Base-by-base conservation (phyloP, 192 early-diverging fungal genomes). In the Mortierella hygrophila region DNA sequence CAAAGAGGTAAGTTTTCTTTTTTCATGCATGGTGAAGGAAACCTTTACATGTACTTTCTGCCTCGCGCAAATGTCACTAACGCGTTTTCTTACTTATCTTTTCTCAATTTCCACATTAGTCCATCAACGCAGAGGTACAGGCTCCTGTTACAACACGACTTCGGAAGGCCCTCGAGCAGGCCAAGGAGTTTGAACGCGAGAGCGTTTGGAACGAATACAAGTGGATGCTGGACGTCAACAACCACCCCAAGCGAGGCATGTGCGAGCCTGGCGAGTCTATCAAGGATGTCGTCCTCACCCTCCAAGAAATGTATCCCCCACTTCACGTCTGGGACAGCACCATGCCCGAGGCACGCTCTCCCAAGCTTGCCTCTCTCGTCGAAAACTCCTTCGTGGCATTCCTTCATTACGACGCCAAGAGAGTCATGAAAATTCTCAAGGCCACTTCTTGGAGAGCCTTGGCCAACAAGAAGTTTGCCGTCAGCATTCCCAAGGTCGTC, bases 301-400 rank as follows among this genome's bases (percentile, higher is more conserved):
- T 86, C 6, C 84, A 86, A 47, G 84, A 86, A 46, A 55, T 40
- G 18, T 72, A 68, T 32, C 84, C 84, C 2, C 84, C 84, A n/a
- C 49, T 81, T 40, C 71, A 74, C 23, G 49, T 71, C 13, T 77
- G 75, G 84, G 42, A 74, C 26, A 20, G 26, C 4, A 35, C 74
- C 38, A 46, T 20, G 11, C 78, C 79, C 9, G 65, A 81, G 16
- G 10, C 23, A 9, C 74, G 83, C 10, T 42, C 55, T 3, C 84
- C 78, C 15, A 86, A 81, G 44, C 76, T 86, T 4, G 47, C 69
- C 9, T 10, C 55, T 1, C 13, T 86, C 23, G 63, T 86, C 65
- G 72, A 86, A 6, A 29, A 57, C 46, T 75, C 70, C 21, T 49
- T 86, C 6, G 20, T 81, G 6, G 4, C 76, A 11, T 78, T 86